Base-by-base conservation (phyloP, 2,329 filamentous ascomycete species). In the Hymenoscyphus fraxineus region DNA sequence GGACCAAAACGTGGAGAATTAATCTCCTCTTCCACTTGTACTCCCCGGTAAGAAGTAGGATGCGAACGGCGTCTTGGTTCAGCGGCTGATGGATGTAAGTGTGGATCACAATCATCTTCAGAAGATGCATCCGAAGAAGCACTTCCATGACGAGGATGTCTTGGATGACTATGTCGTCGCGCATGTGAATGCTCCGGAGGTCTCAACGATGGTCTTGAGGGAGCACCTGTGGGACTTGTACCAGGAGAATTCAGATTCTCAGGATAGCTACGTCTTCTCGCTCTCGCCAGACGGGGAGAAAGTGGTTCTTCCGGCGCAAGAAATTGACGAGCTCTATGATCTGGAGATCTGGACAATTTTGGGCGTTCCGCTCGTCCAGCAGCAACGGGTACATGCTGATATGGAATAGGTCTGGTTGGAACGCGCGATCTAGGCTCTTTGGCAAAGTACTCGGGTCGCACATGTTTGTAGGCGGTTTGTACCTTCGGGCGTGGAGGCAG, bases 161-260 rank as follows among this genome's bases (percentile, higher is more conserved):
- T 77, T 0, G 82, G 80, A 61, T 84, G 82, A 68, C 82, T 84
- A 69, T 84, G 81, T 38, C 81, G 75, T 22, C 83, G 79, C 19
- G 72, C 59, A 58, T 70, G 61, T n/a, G 39, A 69, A 22, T 67
- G 55, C 9, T 69, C 62, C 15, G 74, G 74, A 56, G 75, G 72
- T 19, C 58, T 65, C 68, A 73, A 10, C 27, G 68, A 55, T 39
- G 40, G 27, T 35, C 77, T 72, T 7, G 79, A 73, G 51, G 78
- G 77, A 15, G 80, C 68, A 61, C 81, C 73, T 47, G 41, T 70
- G 19, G 47, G 47, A 65, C 59, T 74, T 13, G 74, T 64, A 6
- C 55, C 27, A 12, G 63, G 54, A 32, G 67, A 65, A 15, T 56
- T 68, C n/a, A 71, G 41, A 40, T 73, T 73, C 19, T 73, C 70